Evolutionary conservation across 1,284 basidiomycete genomes (phyloP), one percentile per base, ranked within the genome.

Genomic region (Trametes versicolor): DNA sequence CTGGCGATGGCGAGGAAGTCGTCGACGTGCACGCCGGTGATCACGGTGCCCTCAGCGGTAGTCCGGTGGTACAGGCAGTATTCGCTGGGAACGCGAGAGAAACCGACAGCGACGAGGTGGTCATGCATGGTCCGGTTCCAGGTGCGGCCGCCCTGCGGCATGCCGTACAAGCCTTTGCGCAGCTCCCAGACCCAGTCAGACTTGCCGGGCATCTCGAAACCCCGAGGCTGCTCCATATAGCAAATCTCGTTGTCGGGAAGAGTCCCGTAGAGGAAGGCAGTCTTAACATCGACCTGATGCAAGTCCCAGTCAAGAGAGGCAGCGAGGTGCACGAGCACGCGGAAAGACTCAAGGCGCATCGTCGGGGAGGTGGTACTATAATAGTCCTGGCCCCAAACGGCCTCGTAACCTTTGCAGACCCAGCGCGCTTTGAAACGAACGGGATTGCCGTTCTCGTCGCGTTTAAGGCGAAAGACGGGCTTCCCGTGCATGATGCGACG

Each of bases 251-350:
- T 62, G 12, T 72, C 67, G 0, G 68, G 73, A 0, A 87, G 74
- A 0, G 72, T 29, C 0, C 80, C 81, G 67, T 83, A 79, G 0
- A 84, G 74, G 66, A 80, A 87, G 0, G 84, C 83, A 0, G 78
- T 82, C 41, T 83, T 82, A 50, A 87, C 73, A 63, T 88, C 81
- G 3, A 83, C 71, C 48, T 83, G 67, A 1, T 39, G 27, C 7
- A 60, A 5, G 0, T 56, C 51, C 67, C 67, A 69, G 59, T 48
- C 48, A 13, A 56, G 51, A 2, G 62, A 23, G 1, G 58, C 63
- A 1, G 64, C 64, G 10, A 68, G 53, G 19, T 65, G 64, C 0
- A 59, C 19, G 9, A 68, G 45, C 15, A 55, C 7, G 2, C 63
- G 56, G 32, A 68, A 53, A 4, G 67, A 63, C 34, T 68, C 66